Conservation (phyloP, 192 early-diverging fungal species). For the Entomortierella beljakovae region DNA sequence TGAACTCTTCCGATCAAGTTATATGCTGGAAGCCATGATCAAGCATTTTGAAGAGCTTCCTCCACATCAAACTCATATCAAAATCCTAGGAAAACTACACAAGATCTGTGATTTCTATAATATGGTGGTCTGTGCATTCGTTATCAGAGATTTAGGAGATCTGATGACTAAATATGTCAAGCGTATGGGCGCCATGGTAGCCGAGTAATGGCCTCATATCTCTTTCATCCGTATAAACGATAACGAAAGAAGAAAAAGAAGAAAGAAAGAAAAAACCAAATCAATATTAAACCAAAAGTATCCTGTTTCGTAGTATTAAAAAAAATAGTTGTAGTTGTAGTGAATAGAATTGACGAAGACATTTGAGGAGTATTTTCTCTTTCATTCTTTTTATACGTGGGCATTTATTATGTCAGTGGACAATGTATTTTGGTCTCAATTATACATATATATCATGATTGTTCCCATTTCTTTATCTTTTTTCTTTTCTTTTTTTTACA, state of each 20-base stretch:
- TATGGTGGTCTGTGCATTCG: slow-evolving; percentile 57
- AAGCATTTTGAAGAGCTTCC: slow-evolving; percentile 22
- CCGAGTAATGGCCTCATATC: not conserved
- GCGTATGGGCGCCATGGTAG: slow-evolving; percentile 39
- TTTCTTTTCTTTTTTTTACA: slow-evolving; percentile 3
- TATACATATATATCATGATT: too few relatives aligned
- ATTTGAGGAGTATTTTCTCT: too few relatives aligned
- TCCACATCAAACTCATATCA: slow-evolving; percentile 39
- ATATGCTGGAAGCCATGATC: slow-evolving; percentile 34
- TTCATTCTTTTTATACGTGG: too few relatives aligned
- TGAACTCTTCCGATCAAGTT: slow-evolving; percentile 31
- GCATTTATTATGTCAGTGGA: too few relatives aligned
- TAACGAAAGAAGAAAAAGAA: not conserved
- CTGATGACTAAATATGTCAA: slow-evolving; percentile 56
- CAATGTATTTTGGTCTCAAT: too few relatives aligned
- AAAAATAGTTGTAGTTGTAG: too few relatives aligned
- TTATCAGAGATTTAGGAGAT: slow-evolving; percentile 53
- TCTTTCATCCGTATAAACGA: not conserved
- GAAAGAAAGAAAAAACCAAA: slow-evolving; percentile 3
- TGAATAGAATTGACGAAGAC: too few relatives aligned
- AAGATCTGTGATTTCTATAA: slow-evolving; percentile 54
- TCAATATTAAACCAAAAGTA: not conserved
- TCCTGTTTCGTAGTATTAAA: not conserved
- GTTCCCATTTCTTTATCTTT: not conserved
- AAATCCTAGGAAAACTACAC: slow-evolving; percentile 33